phyloP scores from a whole-genome alignment of 75 land plant species.

The Sequoiadendron giganteum region DNA sequence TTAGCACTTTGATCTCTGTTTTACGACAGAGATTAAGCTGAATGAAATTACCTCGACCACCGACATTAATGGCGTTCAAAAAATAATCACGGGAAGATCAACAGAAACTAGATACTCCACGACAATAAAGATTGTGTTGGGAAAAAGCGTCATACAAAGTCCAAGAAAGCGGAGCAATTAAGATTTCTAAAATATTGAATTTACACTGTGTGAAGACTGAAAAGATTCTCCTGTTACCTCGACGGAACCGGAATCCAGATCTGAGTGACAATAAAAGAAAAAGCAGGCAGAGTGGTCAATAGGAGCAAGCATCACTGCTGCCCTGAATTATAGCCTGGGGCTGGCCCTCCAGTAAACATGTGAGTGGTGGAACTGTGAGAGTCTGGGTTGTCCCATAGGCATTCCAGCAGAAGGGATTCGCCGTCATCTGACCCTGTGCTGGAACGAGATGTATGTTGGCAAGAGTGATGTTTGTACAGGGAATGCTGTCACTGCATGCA shows the following conservation, averaged over 20 bases:
- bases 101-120: no score
- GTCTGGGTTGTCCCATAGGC: slow-evolving; percentile 56
- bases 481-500: slow-evolving; percentile 82
- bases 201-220: background rate
- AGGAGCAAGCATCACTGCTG: background rate
- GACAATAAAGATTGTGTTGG: no score
- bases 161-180: no score
- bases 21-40: no score
- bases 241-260: background rate
- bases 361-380: slow-evolving; percentile 67
- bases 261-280: no score
- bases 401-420: slow-evolving; percentile 90
- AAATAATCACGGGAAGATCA: no score
- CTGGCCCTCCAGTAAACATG: slow-evolving; percentile 58
- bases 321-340: slow-evolving; percentile 31
- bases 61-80: no score
- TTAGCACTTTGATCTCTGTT: no score
- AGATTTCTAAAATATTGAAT: background rate
- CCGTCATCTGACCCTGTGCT: slow-evolving; percentile 41
- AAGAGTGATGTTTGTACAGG: slow-evolving; percentile 77
- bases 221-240: background rate
- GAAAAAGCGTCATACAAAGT: no score
- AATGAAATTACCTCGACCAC: no score
- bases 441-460: slow-evolving; percentile 80
- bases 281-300: background rate